Percentiles rank a stretch among this genome's conserved stretches.
These are phyloP conservation scores for Boletales sp. DNA, from an alignment of 768 basidiomycete genomes.

Conservation along the genomic window DNA sequence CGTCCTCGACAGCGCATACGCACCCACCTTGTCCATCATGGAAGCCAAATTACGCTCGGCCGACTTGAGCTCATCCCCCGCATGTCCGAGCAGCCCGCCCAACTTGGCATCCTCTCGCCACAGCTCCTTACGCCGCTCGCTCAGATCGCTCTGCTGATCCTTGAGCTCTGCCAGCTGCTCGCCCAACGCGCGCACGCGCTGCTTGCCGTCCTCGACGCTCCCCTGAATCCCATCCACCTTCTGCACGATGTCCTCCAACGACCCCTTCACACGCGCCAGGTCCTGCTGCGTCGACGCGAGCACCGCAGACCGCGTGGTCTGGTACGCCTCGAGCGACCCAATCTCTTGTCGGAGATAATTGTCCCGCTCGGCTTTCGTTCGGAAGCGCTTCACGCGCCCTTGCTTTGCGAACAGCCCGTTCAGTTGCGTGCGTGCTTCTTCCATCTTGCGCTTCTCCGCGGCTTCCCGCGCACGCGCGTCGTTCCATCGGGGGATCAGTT, in stretches of 20 bases:
- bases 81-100: slow-evolving; percentile 70
- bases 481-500: slow-evolving; percentile 70
- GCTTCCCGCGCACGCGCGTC: slow-evolving; percentile 47
- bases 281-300: slow-evolving; percentile 53
- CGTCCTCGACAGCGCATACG: background rate
- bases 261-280: slow-evolving; percentile 42
- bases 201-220: slow-evolving; percentile 63
- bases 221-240: slow-evolving; percentile 54
- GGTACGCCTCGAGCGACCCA: slow-evolving; percentile 58
- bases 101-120: slow-evolving; percentile 96
- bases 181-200: slow-evolving; percentile 50
- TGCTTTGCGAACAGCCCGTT: slow-evolving; percentile 84
- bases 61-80: slow-evolving; percentile 73
- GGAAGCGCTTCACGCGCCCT: slow-evolving; percentile 82
- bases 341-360: slow-evolving; percentile 80
- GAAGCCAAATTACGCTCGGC: slow-evolving; percentile 76
- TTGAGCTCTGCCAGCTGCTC: slow-evolving; percentile 61
- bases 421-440: slow-evolving; percentile 68
- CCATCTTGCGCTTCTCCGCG: slow-evolving; percentile 62
- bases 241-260: slow-evolving; percentile 55
- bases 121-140: slow-evolving; percentile 83
- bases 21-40: slow-evolving; percentile 92
- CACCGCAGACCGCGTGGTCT: slow-evolving; percentile 51
- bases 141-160: slow-evolving; percentile 63
- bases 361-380: slow-evolving; percentile 81